Evolutionary conservation across 1,284 basidiomycete genomes (phyloP).

Genomic region (Ceratorhiza oryzae-sativae): DNA sequence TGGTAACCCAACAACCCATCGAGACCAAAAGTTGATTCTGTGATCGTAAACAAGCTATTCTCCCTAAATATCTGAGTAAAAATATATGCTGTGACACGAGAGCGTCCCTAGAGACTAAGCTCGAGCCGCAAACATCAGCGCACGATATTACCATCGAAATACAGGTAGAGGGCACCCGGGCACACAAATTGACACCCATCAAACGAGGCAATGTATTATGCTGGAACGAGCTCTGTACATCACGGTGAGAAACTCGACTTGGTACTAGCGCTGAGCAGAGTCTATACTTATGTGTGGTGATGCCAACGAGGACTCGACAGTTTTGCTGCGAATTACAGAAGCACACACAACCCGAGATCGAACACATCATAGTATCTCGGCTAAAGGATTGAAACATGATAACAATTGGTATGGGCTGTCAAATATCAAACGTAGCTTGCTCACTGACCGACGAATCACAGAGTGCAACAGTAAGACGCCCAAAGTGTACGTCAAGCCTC

Average conservation of each 20-base stretch:
- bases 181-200: neutral
- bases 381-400: neutral
- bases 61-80: too few relatives aligned
- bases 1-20: too few relatives aligned
- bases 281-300: neutral
- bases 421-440: neutral
- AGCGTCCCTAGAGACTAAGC: neutral
- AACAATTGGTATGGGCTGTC: neutral
- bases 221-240: neutral
- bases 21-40: too few relatives aligned
- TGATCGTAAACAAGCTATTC: too few relatives aligned
- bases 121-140: neutral
- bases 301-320: neutral
- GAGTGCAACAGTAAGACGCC: neutral
- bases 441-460: neutral
- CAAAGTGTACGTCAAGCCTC: neutral
- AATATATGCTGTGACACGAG: too few relatives aligned
- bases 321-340: neutral
- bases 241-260: too few relatives aligned
- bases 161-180: neutral
- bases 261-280: too few relatives aligned
- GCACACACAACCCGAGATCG: neutral
- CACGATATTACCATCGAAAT: neutral
- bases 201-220: neutral
- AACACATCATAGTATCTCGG: neutral